Conservation (phyloP, 192 early-diverging fungal genomes). For the Neocallimastix lanati region DNA sequence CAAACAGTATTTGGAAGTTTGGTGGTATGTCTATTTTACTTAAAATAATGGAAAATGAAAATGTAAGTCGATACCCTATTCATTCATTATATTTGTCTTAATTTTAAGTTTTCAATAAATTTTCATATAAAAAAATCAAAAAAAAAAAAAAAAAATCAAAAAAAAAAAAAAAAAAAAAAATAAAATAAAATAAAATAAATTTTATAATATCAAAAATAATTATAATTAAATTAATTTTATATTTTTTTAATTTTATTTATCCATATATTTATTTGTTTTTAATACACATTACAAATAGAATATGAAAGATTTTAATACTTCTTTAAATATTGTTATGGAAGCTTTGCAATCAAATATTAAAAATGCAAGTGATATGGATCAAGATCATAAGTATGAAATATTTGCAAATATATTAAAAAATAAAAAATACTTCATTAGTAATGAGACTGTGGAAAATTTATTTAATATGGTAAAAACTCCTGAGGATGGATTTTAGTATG, state of each 20-base stretch:
- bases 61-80: not conserved
- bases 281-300: not conserved
- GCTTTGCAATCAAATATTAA: not conserved
- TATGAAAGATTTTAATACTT: not conserved
- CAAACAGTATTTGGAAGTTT: not conserved
- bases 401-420: not conserved
- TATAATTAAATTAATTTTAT: too few relatives aligned
- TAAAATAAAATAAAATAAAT: too few relatives aligned
- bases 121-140: too few relatives aligned
- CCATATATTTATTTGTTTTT: too few relatives aligned
- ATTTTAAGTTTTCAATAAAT: too few relatives aligned
- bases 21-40: not conserved
- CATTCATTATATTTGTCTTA: too few relatives aligned
- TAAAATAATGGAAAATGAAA: not conserved
- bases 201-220: too few relatives aligned
- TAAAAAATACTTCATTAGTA: not conserved
- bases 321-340: not conserved
- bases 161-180: too few relatives aligned
- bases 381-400: not conserved
- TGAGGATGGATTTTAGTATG: not conserved
- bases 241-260: too few relatives aligned
- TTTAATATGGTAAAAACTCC: not conserved
- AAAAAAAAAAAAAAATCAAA: too few relatives aligned
- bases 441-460: not conserved
- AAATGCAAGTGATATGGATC: not conserved